A percentile compares a stretch with the other conserved stretches of the same genome.
Evolutionary conservation across 2,329 filamentous ascomycete species (phyloP).

Genomic region (Monilinia laxa): DNA sequence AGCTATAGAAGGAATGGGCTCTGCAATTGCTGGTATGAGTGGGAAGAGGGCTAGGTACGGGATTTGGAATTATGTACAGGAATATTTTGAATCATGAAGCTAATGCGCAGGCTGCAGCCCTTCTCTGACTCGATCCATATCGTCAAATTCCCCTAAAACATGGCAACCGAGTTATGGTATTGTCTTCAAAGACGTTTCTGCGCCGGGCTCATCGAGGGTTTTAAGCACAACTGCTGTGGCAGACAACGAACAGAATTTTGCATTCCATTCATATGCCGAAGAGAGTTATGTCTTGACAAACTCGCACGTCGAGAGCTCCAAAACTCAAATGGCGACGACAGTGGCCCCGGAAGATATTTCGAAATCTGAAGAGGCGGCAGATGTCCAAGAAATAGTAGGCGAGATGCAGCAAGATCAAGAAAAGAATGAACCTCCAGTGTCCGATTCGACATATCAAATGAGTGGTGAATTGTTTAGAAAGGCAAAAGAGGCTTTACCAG

Average conservation of each 20-base stretch:
- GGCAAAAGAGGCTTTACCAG: slow-evolving; percentile 49
- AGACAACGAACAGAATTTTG: slow-evolving; percentile 27
- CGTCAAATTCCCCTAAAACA: slow-evolving; percentile 30
- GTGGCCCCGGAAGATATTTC: not conserved
- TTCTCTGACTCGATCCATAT: slow-evolving; percentile 18
- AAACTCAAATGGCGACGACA: not conserved
- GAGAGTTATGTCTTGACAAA: slow-evolving; percentile 31
- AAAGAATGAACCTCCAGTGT: slow-evolving; percentile 42
- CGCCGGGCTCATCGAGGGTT: slow-evolving; percentile 24
- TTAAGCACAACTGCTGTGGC: slow-evolving; percentile 29
- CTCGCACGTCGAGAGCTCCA: slow-evolving; percentile 1
- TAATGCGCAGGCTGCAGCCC: slow-evolving; percentile 8
- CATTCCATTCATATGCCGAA: slow-evolving; percentile 30
- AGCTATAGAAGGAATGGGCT: slow-evolving; percentile 29
- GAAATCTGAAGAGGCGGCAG: not conserved
- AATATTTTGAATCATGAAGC: not conserved
- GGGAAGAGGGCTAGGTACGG: slow-evolving; percentile 31
- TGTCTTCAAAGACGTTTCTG: slow-evolving; percentile 39
- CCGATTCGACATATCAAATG: slow-evolving; percentile 49
- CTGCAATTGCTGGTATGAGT: slow-evolving; percentile 24
- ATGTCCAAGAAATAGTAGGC: slow-evolving; percentile 1
- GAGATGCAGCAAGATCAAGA: slow-evolving; percentile 28
- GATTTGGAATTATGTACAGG: not conserved
- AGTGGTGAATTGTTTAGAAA: slow-evolving; percentile 47
- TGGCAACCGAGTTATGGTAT: slow-evolving; percentile 46